These are phyloP conservation scores for Cystofilobasidium macerans DNA, from an alignment of 768 basidiomycete genomes.

Conservation along the genomic window DNA sequence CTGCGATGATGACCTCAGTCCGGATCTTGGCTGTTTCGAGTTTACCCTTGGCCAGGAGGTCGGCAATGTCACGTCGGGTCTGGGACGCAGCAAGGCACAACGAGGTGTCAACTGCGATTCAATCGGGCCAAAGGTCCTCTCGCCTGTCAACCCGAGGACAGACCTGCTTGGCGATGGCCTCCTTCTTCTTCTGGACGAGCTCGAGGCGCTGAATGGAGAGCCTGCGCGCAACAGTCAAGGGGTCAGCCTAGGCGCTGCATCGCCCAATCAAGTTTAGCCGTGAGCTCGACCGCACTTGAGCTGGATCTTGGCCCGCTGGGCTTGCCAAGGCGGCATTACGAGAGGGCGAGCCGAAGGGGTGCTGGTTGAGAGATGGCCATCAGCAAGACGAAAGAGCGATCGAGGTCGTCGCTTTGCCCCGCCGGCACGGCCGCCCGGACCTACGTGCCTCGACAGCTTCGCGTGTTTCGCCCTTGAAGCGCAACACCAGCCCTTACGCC, in stretches of 20 bases:
- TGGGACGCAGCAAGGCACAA: not conserved
- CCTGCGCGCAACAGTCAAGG: constrained; percentile 74
- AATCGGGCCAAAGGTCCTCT: too few species aligned
- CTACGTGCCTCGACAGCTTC: too few species aligned
- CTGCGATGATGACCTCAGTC: constrained; percentile 62
- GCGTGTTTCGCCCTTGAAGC: not conserved
- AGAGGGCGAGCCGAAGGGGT: not conserved
- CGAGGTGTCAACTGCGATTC: too few species aligned
- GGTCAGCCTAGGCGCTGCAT: not conserved
- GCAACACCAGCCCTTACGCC: too few species aligned
- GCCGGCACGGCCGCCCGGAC: too few species aligned
- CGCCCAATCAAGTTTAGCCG: not conserved
- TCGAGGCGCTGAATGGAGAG: constrained; percentile 44
- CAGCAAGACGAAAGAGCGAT: not conserved
- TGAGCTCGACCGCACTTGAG: not conserved
- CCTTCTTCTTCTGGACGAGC: constrained; percentile 61
- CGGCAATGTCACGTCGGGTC: constrained; percentile 67
- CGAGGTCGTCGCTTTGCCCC: not conserved
- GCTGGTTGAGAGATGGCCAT: not conserved
- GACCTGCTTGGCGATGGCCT: constrained; percentile 58
- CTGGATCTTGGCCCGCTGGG: constrained; percentile 9
- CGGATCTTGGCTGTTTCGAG: constrained; percentile 74
- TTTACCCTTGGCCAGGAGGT: constrained; percentile 65
- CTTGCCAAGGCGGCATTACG: constrained; percentile 20
- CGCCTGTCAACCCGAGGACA: not conserved